phyloP scores from a whole-genome alignment of 1,139 yeast species.

The Debaryomyces nepalensis region DNA sequence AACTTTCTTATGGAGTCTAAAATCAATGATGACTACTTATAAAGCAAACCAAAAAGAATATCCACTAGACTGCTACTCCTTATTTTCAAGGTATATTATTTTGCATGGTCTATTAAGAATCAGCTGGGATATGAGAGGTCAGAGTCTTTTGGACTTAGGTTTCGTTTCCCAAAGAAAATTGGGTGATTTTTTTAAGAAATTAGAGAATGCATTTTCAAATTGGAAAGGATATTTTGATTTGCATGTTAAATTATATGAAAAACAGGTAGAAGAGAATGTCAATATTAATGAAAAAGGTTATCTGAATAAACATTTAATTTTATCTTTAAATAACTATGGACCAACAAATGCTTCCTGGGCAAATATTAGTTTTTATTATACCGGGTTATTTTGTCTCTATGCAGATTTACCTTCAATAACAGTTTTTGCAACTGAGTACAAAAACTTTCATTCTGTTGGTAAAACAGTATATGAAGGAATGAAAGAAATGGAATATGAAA shows the following conservation, averaged over 20 bases:
- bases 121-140: slow-evolving; percentile 34
- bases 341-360: slow-evolving; percentile 27
- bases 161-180: slow-evolving; percentile 29
- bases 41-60: slow-evolving; percentile 38
- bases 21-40: slow-evolving; percentile 39
- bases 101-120: slow-evolving; percentile 44
- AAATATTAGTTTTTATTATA: slow-evolving; percentile 22
- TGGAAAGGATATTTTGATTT: slow-evolving; percentile 46
- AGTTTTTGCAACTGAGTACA: slow-evolving; percentile 10
- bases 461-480: slow-evolving; percentile 5
- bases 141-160: slow-evolving; percentile 14
- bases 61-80: slow-evolving; percentile 40
- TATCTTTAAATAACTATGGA: slow-evolving; percentile 24
- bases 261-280: slow-evolving; percentile 2
- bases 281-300: neutral
- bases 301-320: slow-evolving; percentile 7
- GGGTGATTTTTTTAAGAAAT: slow-evolving; percentile 29
- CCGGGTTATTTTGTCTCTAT: slow-evolving; percentile 22
- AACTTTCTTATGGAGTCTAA: slow-evolving; percentile 38
- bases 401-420: slow-evolving; percentile 15
- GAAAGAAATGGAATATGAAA: slow-evolving; percentile 18
- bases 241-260: slow-evolving; percentile 25
- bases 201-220: slow-evolving; percentile 37
- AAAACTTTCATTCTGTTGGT: slow-evolving; percentile 15
- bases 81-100: slow-evolving; percentile 40